A percentile compares a stretch with the other conserved stretches of the same genome.
These are phyloP conservation scores for Phytophthora colocasiae DNA, from an alignment of 352 stramenopile genomes.

Conservation along the genomic window DNA sequence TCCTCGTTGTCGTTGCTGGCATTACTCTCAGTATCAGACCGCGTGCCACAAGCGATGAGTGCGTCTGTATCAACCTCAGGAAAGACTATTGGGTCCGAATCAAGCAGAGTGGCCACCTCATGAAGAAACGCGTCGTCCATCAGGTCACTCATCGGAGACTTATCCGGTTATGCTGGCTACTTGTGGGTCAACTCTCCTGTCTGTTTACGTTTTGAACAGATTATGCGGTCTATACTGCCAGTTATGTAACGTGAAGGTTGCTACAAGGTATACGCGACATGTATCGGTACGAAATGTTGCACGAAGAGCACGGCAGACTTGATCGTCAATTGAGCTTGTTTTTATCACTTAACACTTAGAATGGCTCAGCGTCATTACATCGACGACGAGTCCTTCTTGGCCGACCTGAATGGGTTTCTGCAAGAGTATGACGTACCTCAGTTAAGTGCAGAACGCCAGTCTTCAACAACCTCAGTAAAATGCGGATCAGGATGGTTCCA, in stretches of 20 bases:
- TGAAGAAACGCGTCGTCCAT: background rate
- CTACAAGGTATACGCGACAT: no score
- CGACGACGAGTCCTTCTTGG: constrained; percentile 17
- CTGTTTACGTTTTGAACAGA: background rate
- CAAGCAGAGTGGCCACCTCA: background rate
- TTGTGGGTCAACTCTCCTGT: background rate
- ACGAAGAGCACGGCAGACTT: no score
- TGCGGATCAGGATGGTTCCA: background rate
- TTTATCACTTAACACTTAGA: no score
- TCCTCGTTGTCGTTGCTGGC: background rate
- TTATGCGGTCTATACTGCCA: background rate
- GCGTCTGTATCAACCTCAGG: background rate
- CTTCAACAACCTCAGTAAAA: background rate
- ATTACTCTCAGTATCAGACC: background rate
- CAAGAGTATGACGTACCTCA: background rate
- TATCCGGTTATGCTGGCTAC: background rate
- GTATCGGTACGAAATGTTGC: no score
- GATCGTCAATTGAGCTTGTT: no score
- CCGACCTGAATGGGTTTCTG: constrained; percentile 9
- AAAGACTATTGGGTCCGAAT: background rate
- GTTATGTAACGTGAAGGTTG: background rate
- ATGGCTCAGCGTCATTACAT: no score
- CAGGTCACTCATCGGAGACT: background rate
- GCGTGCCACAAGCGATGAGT: background rate
- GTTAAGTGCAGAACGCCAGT: background rate